Percentiles rank a stretch among this genome's conserved stretches.
Evolutionary conservation across 768 basidiomycete genomes (phyloP).

Genomic region (Collybiopsis confluens): DNA sequence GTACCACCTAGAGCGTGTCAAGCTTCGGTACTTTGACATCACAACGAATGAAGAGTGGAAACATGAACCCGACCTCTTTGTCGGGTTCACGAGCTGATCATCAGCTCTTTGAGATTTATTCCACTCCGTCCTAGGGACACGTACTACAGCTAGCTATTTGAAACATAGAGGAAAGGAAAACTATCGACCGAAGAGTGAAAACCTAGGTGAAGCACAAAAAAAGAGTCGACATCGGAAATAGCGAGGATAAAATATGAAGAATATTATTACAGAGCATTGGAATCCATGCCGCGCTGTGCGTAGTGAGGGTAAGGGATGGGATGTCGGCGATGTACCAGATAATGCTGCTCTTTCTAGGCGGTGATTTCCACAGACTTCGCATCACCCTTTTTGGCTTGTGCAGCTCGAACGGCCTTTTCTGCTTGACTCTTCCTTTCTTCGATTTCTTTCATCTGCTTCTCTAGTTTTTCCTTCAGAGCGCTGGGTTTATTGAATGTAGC

Average conservation of each 20-base stretch:
- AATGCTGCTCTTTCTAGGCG: conserved; percentile 20
- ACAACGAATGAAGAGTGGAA: not conserved
- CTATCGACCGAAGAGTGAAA: not conserved
- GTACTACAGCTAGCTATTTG: not conserved
- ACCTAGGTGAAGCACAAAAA: not conserved
- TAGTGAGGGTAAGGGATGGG: not conserved
- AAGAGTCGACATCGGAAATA: not conserved
- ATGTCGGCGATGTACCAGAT: not conserved
- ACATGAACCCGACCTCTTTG: not conserved
- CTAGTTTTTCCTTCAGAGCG: conserved; percentile 40
- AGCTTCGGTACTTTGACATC: too few species aligned
- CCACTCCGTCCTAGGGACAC: not conserved
- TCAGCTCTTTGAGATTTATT: not conserved
- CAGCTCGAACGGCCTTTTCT: conserved; percentile 63
- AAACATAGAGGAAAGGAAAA: not conserved
- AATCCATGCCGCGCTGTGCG: not conserved
- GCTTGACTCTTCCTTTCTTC: conserved; percentile 61
- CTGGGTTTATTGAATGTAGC: conserved; percentile 61
- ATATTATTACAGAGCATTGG: not conserved
- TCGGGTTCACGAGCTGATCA: conserved; percentile 1
- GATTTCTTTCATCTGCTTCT: conserved; percentile 58
- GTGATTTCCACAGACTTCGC: conserved; percentile 45
- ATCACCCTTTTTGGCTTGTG: conserved; percentile 63
- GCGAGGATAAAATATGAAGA: not conserved
- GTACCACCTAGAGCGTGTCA: too few species aligned